These are phyloP conservation scores for Pseudogymnoascus sp. DNA, from an alignment of 2,329 filamentous ascomycete species.

Conservation along the genomic window DNA sequence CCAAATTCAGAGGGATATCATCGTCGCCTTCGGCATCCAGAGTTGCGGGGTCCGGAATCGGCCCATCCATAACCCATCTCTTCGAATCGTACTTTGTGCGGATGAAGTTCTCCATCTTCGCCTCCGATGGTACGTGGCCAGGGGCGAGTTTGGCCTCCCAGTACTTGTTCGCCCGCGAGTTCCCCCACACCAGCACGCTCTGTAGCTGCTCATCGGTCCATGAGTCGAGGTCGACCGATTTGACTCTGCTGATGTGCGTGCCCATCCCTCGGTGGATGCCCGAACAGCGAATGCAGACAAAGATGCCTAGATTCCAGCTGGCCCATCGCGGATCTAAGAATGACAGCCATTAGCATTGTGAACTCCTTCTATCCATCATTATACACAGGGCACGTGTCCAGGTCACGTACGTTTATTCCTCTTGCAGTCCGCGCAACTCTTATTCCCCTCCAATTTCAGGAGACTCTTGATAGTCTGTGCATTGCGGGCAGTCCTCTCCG, in stretches of 20 bases:
- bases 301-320: conserved; percentile 96
- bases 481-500: conserved; percentile 87
- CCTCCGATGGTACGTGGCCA: conserved; percentile 87
- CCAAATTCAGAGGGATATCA: conserved; percentile 57
- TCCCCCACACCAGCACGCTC: conserved; percentile 92
- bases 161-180: conserved; percentile 93
- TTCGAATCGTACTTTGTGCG: conserved; percentile 98
- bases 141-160: conserved; percentile 92
- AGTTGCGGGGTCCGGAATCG: conserved; percentile 83
- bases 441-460: conserved; percentile 90
- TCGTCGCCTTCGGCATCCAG: conserved; percentile 79
- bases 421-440: conserved; percentile 97
- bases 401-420: conserved; percentile 79
- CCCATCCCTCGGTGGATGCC: conserved; percentile 98
- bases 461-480: conserved; percentile 88
- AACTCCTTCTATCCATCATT: not conserved
- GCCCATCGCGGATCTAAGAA: conserved; percentile 90
- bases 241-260: conserved; percentile 95
- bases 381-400: not conserved
- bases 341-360: conserved; percentile 22
- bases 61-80: conserved; percentile 98
- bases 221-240: conserved; percentile 93
- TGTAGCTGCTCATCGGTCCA: conserved; percentile 98
- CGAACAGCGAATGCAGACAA: conserved; percentile 95
- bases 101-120: conserved; percentile 99